Evolutionary conservation across 1,284 basidiomycete genomes (phyloP).

Genomic region (Neotropicomus parvogracilis): DNA sequence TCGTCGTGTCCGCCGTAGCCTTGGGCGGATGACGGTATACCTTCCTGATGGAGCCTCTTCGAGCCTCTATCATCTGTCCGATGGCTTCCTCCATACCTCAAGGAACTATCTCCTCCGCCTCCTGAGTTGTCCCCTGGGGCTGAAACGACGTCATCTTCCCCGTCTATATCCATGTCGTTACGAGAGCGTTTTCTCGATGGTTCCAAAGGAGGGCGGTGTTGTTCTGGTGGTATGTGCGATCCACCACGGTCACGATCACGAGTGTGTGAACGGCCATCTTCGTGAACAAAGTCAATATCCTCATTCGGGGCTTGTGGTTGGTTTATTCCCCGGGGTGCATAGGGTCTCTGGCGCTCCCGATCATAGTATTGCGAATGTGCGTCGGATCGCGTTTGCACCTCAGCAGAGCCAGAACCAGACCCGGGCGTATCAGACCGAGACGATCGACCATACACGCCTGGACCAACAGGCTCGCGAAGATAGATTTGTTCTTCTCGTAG

Average conservation of each 20-base stretch:
- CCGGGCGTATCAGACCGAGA: slow-evolving; percentile 56
- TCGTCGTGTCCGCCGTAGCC: slow-evolving; percentile 44
- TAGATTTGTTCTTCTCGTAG: slow-evolving; percentile 45
- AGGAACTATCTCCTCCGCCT: slow-evolving; percentile 31
- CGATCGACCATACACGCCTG: slow-evolving; percentile 34
- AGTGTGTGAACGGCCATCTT: slow-evolving; percentile 42
- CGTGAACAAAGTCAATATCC: slow-evolving; percentile 47
- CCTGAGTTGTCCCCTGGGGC: slow-evolving; percentile 32
- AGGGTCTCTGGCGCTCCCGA: slow-evolving; percentile 42
- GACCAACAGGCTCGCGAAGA: slow-evolving; percentile 39
- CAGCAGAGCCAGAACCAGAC: slow-evolving; percentile 44
- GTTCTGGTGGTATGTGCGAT: slow-evolving; percentile 30
- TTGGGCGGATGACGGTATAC: slow-evolving; percentile 32
- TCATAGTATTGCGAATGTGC: slow-evolving; percentile 43
- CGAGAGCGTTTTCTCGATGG: slow-evolving; percentile 52
- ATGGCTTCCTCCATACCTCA: slow-evolving; percentile 29
- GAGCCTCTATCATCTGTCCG: slow-evolving; percentile 47
- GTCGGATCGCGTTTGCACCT: slow-evolving; percentile 47
- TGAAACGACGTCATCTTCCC: slow-evolving; percentile 44
- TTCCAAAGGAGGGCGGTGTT: slow-evolving; percentile 30
- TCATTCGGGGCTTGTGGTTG: slow-evolving; percentile 37
- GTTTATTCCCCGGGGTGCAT: slow-evolving; percentile 41
- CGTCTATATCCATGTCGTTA: slow-evolving; percentile 59
- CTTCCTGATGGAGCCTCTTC: slow-evolving; percentile 54
- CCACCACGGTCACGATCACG: slow-evolving; percentile 34